Evolutionary conservation across 495 filamentous ascomycete species (phyloP), one percentile per base, ranked within the genome.

Genomic region (Trichoderma reesei): DNA sequence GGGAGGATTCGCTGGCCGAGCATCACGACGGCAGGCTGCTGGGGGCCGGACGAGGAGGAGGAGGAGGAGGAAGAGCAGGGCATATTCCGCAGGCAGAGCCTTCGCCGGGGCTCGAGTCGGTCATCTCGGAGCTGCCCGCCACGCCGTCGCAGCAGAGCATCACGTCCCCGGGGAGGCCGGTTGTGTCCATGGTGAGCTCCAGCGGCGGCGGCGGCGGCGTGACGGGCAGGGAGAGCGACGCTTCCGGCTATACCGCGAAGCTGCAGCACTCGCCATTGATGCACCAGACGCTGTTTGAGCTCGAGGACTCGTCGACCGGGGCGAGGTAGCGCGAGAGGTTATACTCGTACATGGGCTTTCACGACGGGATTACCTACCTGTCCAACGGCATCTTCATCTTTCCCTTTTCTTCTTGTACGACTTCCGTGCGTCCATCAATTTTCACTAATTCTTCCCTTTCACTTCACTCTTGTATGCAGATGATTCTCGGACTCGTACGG

Each of bases 251-350:
- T 31, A 33, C 20, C 51, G 51, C 20, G 26, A 56, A 34, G 11
- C 51, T 20, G 18, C 13, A 56, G 51, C 51, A 34, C 2, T 56
- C 51, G 26, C 26, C 51, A 5, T n/a, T 34, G 51, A 56, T 56
- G 10, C 51, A 56, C 11, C 51, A 56, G 26, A 8, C 51, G 9
- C 31, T 56, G 51, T 56, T 56, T 56, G 51, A 56, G 51, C 51
- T 56, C 8, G 51, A 56, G 51, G 51, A 56, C 51, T 56, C 51
- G 51, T 56, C 51, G 51, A 56, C 20, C 51, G 26, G 9, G 51
- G 51, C 20, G 44, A 48, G 44, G 37, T 39, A 39, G 20, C 44
- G 16, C 7, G 16, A 48, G 41, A 14, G 41, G n/a, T 44, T 44
- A 44, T 44, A 44, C 41, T n/a, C n/a, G n/a, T n/a, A n/a, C 3